Evolutionary conservation across 164 flowering plant species (phyloP).

Genomic region (Piper longum): DNA sequence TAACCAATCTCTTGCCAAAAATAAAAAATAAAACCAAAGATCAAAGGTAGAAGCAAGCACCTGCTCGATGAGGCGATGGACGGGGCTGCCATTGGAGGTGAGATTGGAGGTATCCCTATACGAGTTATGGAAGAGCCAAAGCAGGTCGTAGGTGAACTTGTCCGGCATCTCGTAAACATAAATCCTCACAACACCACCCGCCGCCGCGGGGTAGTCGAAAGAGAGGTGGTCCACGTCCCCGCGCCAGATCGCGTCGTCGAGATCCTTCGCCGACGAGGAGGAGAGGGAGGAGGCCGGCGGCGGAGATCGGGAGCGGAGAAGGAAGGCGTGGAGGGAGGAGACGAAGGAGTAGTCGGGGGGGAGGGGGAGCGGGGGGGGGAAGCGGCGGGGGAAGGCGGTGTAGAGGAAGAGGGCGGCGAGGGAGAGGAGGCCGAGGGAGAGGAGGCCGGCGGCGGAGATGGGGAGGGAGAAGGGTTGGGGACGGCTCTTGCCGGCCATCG

Average conservation of each 20-base stretch:
- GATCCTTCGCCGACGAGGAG: conserved; percentile 15
- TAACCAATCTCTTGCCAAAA: background rate
- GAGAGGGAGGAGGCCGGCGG: conserved; percentile 9
- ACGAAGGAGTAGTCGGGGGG: conserved; percentile 40
- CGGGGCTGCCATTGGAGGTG: conserved; percentile 98
- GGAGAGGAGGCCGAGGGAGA: conserved; percentile 10
- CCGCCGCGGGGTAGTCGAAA: conserved; percentile 18
- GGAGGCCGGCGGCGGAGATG: conserved; percentile 16
- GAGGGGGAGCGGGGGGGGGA: conserved; percentile 6
- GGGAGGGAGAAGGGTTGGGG: conserved; percentile 20
- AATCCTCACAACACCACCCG: conserved; percentile 39
- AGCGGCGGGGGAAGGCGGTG: conserved; percentile 1
- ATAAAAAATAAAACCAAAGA: background rate
- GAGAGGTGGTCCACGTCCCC: conserved; percentile 35
- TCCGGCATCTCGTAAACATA: conserved; percentile 91
- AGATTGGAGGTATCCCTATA: conserved; percentile 68
- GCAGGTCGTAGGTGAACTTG: conserved; percentile 83
- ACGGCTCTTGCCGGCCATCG: conserved; percentile 32
- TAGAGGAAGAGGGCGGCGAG: conserved; percentile 1
- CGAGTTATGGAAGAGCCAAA: conserved; percentile 58
- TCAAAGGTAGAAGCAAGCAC: conserved; percentile 14
- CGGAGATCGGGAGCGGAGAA: conserved; percentile 15
- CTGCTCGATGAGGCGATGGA: conserved; percentile 90
- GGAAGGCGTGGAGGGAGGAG: conserved; percentile 57
- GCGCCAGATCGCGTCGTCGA: conserved; percentile 40